phyloP scores from a whole-genome alignment of 768 basidiomycete genomes.

The Trametes cinnabarina region DNA sequence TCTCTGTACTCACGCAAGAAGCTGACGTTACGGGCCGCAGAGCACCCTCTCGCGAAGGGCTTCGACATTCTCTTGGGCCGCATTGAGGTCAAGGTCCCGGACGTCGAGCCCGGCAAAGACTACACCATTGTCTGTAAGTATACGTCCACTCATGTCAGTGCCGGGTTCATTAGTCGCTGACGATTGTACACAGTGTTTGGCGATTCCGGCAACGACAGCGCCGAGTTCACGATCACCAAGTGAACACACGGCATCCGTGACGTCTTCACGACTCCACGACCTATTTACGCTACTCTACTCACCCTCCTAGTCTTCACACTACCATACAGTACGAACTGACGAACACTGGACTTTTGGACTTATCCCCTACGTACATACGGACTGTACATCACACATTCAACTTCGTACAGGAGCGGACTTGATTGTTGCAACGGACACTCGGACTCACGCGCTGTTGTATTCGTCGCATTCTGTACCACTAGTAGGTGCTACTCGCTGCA shows the following conservation, averaged over 20 bases:
- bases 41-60: conserved; percentile 32
- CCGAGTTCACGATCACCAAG: conserved; percentile 35
- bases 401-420: conserved; percentile 3
- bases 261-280: conserved; percentile 4
- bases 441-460: neutral
- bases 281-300: conserved; percentile 6
- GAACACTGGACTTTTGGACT: conserved; percentile 5
- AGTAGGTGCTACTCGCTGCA: neutral
- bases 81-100: conserved; percentile 38
- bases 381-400: neutral
- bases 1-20: neutral
- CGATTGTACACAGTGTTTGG: conserved; percentile 40
- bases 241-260: neutral
- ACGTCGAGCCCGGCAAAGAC: conserved; percentile 30
- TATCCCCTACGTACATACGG: too few relatives aligned
- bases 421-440: neutral
- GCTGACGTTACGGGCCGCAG: conserved; percentile 11
- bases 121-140: conserved; percentile 46
- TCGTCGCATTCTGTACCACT: conserved; percentile 5
- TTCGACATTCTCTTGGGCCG: conserved; percentile 39
- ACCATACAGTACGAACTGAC: neutral
- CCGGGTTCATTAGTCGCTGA: neutral
- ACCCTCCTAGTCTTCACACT: neutral
- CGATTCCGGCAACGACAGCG: conserved; percentile 47
- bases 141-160: neutral